Evolutionary conservation across 768 basidiomycete species (phyloP).

Genomic region (Amanita pseudoporphyria): DNA sequence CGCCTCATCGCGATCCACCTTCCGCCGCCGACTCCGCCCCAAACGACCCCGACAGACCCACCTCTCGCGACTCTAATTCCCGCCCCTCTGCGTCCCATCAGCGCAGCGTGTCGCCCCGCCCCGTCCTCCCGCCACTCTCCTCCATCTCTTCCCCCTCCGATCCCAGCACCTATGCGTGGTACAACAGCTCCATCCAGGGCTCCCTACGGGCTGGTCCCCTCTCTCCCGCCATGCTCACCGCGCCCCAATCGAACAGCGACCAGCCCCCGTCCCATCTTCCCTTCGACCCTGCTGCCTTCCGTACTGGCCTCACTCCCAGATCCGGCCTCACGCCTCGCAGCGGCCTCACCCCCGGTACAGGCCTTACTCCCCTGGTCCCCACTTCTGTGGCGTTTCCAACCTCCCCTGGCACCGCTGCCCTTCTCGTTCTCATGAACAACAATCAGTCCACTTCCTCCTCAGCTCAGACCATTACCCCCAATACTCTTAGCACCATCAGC

Average conservation of each 20-base stretch:
- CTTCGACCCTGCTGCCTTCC: conserved; percentile 68
- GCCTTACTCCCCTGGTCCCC: conserved; percentile 72
- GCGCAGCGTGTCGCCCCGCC: conserved; percentile 42
- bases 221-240: conserved; percentile 93
- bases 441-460: conserved; percentile 23
- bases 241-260: conserved; percentile 51
- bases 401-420: conserved; percentile 84
- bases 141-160: conserved; percentile 67
- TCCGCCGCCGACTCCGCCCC: conserved; percentile 24
- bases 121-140: conserved; percentile 74
- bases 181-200: conserved; percentile 46
- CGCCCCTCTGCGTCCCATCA: conserved; percentile 19
- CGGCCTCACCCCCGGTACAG: conserved; percentile 67
- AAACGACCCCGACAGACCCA: conserved; percentile 17
- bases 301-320: conserved; percentile 81
- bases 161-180: conserved; percentile 53
- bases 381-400: conserved; percentile 73
- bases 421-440: conserved; percentile 86
- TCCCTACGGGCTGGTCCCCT: conserved; percentile 90
- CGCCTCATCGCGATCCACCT: conserved; percentile 20
- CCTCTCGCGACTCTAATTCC: conserved; percentile 14
- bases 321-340: conserved; percentile 84
- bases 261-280: conserved; percentile 31
- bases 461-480: conserved; percentile 56
- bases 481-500: conserved; percentile 71